phyloP scores from a whole-genome alignment of 2,329 filamentous ascomycete species.

The Emmonsiellopsis sp. region DNA sequence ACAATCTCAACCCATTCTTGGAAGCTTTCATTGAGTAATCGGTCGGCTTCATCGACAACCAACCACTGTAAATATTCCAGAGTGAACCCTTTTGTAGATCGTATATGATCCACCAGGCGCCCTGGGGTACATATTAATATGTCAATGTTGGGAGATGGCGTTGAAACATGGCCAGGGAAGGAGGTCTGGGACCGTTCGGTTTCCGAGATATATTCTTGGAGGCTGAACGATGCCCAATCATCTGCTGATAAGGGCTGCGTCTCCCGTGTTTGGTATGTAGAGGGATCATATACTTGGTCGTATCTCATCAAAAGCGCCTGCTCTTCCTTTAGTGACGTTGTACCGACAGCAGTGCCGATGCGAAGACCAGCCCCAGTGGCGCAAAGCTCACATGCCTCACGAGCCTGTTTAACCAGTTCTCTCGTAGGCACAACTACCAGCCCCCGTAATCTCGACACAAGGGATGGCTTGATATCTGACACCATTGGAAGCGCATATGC shows the following conservation, averaged over 20 bases:
- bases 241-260: conserved; percentile 34
- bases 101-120: conserved; percentile 81
- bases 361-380: conserved; percentile 62
- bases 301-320: conserved; percentile 54
- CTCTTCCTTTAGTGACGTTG: conserved; percentile 60
- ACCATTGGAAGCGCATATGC: conserved; percentile 84
- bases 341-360: conserved; percentile 75
- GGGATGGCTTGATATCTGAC: conserved; percentile 58
- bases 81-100: conserved; percentile 71
- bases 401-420: conserved; percentile 80
- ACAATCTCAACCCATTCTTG: conserved; percentile 79
- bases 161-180: conserved; percentile 54
- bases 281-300: conserved; percentile 59
- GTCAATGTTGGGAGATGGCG: conserved; percentile 67
- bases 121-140: conserved; percentile 88
- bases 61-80: conserved; percentile 76
- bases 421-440: conserved; percentile 84
- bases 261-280: conserved; percentile 43
- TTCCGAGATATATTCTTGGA: conserved; percentile 37
- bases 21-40: conserved; percentile 81
- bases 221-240: conserved; percentile 40
- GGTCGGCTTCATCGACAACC: conserved; percentile 88
- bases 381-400: conserved; percentile 68
- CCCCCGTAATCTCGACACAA: conserved; percentile 60
- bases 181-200: conserved; percentile 29